These are phyloP conservation scores for Nakaseomyces kungkrabaensis DNA, from an alignment of 1,139 yeast species.

Conservation along the genomic window DNA sequence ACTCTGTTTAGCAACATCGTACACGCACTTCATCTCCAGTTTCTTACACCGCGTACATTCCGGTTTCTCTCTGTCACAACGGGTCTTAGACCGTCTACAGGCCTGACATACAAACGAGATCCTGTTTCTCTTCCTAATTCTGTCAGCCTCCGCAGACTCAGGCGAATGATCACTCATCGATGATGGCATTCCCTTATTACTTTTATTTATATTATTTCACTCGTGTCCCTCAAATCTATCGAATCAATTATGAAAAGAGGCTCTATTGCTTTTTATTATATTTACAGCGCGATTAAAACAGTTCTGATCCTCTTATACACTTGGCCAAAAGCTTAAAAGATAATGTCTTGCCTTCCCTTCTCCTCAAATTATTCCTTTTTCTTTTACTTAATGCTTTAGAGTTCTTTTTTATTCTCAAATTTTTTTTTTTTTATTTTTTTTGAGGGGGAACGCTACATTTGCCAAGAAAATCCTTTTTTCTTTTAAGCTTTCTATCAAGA, in stretches of 20 bases:
- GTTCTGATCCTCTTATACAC: too few relatives aligned
- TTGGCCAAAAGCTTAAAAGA: too few relatives aligned
- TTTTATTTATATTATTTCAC: not conserved
- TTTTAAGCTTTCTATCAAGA: too few relatives aligned
- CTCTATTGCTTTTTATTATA: too few relatives aligned
- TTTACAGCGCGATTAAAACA: too few relatives aligned
- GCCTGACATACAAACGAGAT: slow-evolving; percentile 23
- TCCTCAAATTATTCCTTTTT: too few relatives aligned
- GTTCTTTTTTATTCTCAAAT: not conserved
- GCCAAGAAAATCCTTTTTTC: too few relatives aligned
- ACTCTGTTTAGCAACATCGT: slow-evolving; percentile 20
- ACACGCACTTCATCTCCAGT: slow-evolving; percentile 16
- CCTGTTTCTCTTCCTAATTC: slow-evolving; percentile 15
- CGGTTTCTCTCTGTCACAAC: slow-evolving; percentile 24
- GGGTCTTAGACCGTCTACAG: slow-evolving; percentile 22
- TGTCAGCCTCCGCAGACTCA: not conserved
- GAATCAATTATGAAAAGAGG: too few relatives aligned
- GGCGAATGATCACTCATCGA: not conserved
- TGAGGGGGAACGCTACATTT: too few relatives aligned
- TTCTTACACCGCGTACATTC: slow-evolving; percentile 18
- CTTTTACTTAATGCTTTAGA: too few relatives aligned
- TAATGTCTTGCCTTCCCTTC: too few relatives aligned
- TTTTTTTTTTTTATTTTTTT: not conserved
- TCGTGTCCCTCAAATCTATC: too few relatives aligned
- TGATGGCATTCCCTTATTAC: not conserved